Percentiles rank a stretch among this genome's conserved stretches.
Conservation (phyloP, 805 yeast species). For the Kodamaea leandrae region DNA sequence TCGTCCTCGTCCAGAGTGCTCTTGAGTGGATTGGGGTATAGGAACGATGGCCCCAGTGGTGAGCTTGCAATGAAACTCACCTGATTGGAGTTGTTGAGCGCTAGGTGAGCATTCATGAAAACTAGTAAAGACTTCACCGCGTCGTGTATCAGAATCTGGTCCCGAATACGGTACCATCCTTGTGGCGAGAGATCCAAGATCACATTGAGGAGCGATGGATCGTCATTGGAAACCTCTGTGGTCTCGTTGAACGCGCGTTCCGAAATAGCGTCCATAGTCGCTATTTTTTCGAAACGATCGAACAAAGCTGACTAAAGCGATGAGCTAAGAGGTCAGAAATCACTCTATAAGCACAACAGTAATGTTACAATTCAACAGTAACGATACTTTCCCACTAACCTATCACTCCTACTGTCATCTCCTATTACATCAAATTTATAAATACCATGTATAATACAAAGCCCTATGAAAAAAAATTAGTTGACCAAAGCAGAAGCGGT, state of each 20-base stretch:
- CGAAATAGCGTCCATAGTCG: constrained; percentile 62
- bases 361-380: too few relatives aligned
- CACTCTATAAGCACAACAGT: too few relatives aligned
- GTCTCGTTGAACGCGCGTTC: constrained; percentile 51
- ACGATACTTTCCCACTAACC: neutral
- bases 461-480: constrained; percentile 48
- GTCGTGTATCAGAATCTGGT: constrained; percentile 51
- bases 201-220: constrained; percentile 75
- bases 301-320: too few relatives aligned
- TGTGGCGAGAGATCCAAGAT: constrained; percentile 74
- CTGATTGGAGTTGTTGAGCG: constrained; percentile 78
- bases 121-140: constrained; percentile 68
- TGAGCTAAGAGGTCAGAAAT: too few relatives aligned
- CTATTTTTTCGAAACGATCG: too few relatives aligned
- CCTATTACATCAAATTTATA: neutral
- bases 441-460: constrained; percentile 4
- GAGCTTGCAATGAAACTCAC: constrained; percentile 81
- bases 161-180: constrained; percentile 55
- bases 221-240: constrained; percentile 33
- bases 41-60: constrained; percentile 61
- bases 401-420: neutral
- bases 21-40: constrained; percentile 56
- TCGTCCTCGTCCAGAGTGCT: constrained; percentile 11
- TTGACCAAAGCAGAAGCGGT: constrained; percentile 99
- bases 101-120: constrained; percentile 81